phyloP scores from a whole-genome alignment of 2,329 filamentous ascomycete genomes.

The Eurotiales sp. region DNA sequence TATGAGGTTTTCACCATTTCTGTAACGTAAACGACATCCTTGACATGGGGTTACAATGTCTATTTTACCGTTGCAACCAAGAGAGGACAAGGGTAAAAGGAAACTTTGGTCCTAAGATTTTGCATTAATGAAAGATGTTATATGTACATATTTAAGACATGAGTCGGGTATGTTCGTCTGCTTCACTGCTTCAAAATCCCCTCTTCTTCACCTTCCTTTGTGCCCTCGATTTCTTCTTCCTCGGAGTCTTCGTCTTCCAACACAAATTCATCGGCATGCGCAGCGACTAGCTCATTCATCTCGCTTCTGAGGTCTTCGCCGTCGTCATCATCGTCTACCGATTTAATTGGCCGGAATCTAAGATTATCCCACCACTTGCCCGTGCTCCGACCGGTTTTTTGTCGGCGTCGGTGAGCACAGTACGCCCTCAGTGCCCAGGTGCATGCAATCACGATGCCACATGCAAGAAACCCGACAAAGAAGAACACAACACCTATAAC shows the following conservation, averaged over 20 bases:
- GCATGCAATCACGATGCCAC: not conserved
- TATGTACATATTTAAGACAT: no score
- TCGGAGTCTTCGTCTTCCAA: not conserved
- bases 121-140: no score
- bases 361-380: not conserved
- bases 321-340: not conserved
- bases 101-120: no score
- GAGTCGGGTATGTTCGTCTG: no score
- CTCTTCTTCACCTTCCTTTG: not conserved
- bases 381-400: not conserved
- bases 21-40: no score
- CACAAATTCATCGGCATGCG: not conserved
- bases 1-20: no score
- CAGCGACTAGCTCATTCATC: not conserved
- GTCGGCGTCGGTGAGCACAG: no score
- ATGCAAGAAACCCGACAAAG: not conserved
- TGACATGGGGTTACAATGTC: no score
- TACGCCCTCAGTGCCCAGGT: not conserved
- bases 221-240: not conserved
- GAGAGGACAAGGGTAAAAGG: no score
- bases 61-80: no score
- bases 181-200: not conserved
- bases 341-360: not conserved
- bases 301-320: not conserved
- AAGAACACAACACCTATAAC: not conserved